These are phyloP conservation scores for Beauveria bassiana DNA, from an alignment of 2,329 filamentous ascomycete genomes.

Conservation along the genomic window DNA sequence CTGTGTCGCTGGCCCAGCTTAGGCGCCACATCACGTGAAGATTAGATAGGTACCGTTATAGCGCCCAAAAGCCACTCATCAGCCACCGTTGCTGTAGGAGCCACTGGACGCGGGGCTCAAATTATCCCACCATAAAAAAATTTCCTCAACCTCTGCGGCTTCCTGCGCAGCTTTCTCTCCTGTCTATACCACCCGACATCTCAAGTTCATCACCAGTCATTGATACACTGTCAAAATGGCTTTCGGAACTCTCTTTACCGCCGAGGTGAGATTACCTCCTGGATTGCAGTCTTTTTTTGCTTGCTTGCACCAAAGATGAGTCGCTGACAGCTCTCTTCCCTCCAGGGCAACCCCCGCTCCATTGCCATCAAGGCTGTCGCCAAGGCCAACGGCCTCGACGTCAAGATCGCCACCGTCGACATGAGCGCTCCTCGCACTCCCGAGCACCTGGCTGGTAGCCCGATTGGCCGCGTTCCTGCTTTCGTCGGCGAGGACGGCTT, in stretches of 20 bases:
- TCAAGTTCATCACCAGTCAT: slow-evolving; percentile 19
- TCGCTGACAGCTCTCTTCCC: slow-evolving; percentile 26
- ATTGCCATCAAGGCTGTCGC: slow-evolving; percentile 85
- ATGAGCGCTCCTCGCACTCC: slow-evolving; percentile 51
- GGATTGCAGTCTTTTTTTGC: slow-evolving; percentile 3
- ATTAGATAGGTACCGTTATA: slow-evolving; percentile 14
- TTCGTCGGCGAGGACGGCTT: slow-evolving; percentile 92
- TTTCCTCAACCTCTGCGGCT: slow-evolving; percentile 17
- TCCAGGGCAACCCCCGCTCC: slow-evolving; percentile 80
- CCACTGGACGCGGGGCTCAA: slow-evolving; percentile 27
- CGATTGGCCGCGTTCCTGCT: slow-evolving; percentile 83
- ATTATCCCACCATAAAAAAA: slow-evolving; percentile 27
- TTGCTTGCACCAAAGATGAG: slow-evolving; percentile 17
- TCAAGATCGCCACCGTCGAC: slow-evolving; percentile 73
- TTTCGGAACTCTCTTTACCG: slow-evolving; percentile 96
- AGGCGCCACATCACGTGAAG: slow-evolving; percentile 20
- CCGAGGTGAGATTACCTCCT: slow-evolving; percentile 49
- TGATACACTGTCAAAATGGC: slow-evolving; percentile 58
- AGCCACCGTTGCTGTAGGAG: slow-evolving; percentile 19
- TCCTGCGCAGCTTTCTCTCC: slow-evolving; percentile 19
- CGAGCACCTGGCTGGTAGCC: slow-evolving; percentile 81
- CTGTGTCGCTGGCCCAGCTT: slow-evolving; percentile 4
- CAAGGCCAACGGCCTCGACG: slow-evolving; percentile 92
- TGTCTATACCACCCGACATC: slow-evolving; percentile 19
- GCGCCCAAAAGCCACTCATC: slow-evolving; percentile 10